Percentiles rank a stretch among this genome's conserved stretches.
These are phyloP conservation scores for Emericellopsis terricola DNA, from an alignment of 495 filamentous ascomycete species.

Conservation along the genomic window DNA sequence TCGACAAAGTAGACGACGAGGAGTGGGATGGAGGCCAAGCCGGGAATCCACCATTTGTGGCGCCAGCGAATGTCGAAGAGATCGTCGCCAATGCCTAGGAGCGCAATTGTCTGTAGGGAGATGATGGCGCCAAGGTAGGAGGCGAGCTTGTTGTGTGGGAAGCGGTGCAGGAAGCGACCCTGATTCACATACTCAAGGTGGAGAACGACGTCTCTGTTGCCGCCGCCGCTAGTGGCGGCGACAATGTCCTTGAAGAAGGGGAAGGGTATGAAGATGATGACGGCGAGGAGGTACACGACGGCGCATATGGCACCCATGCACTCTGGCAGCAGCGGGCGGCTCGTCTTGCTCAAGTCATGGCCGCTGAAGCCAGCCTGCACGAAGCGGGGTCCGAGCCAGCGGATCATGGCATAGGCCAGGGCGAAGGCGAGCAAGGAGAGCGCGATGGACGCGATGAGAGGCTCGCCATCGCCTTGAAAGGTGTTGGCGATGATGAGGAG, in stretches of 20 bases:
- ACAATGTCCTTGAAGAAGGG: conserved; percentile 97
- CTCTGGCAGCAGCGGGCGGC: conserved; percentile 62
- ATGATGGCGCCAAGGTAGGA: conserved; percentile 90
- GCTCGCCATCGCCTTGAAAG: conserved; percentile 65
- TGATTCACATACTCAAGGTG: conserved; percentile 47
- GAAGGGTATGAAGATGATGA: conserved; percentile 89
- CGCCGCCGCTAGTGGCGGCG: conserved; percentile 83
- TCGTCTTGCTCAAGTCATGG: conserved; percentile 68
- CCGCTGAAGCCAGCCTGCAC: conserved; percentile 82
- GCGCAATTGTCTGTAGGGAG: conserved; percentile 71
- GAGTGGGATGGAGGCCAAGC: conserved; percentile 82
- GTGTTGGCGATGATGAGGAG: conserved; percentile 63
- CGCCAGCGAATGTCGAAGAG: conserved; percentile 97
- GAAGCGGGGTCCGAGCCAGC: conserved; percentile 88
- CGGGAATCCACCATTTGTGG: conserved; percentile 95
- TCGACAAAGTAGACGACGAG: conserved; percentile 96
- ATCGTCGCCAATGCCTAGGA: conserved; percentile 89
- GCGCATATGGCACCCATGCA: conserved; percentile 96
- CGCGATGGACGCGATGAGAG: conserved; percentile 72
- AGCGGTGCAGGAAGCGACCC: conserved; percentile 70
- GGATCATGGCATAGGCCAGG: conserved; percentile 62
- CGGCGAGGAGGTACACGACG: conserved; percentile 68
- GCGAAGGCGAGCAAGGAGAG: conserved; percentile 74
- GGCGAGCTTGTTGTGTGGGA: conserved; percentile 90
- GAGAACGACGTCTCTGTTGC: conserved; percentile 71